Evolutionary conservation across 2,329 filamentous ascomycete species (phyloP).

Genomic region (Tricladium varicosporioides): DNA sequence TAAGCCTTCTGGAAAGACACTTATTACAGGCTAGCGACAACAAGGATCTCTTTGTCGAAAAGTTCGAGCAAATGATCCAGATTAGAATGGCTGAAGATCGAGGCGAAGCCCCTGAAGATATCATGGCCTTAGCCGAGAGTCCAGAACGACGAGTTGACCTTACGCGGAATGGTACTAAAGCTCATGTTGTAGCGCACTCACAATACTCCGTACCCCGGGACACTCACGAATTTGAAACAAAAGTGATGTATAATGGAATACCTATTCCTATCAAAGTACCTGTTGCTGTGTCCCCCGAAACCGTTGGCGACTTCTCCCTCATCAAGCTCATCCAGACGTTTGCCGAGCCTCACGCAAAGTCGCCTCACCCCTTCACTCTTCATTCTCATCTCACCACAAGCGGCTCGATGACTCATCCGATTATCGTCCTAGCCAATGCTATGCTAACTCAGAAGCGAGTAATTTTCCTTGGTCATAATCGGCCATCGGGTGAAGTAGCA

Average conservation of each 20-base stretch:
- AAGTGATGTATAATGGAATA: constrained; percentile 92
- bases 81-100: constrained; percentile 71
- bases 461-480: constrained; percentile 92
- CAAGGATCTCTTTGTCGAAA: constrained; percentile 95
- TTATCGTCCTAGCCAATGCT: constrained; percentile 92
- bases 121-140: constrained; percentile 47
- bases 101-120: constrained; percentile 39
- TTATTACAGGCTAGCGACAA: constrained; percentile 88
- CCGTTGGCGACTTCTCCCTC: constrained; percentile 94
- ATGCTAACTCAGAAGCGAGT: constrained; percentile 94
- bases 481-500: constrained; percentile 92
- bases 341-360: constrained; percentile 75
- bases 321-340: constrained; percentile 98
- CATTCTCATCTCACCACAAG: constrained; percentile 94
- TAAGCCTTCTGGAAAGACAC: constrained; percentile 80
- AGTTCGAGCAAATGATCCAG: constrained; percentile 92
- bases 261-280: constrained; percentile 97
- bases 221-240: constrained; percentile 96
- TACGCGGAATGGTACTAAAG: constrained; percentile 59
- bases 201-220: constrained; percentile 81
- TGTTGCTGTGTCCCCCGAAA: constrained; percentile 89
- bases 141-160: constrained; percentile 37
- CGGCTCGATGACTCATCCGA: constrained; percentile 84
- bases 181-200: constrained; percentile 59
- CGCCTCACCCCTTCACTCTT: constrained; percentile 78